Conservation (phyloP, 441 rosid species). For the Kokia cookei region DNA sequence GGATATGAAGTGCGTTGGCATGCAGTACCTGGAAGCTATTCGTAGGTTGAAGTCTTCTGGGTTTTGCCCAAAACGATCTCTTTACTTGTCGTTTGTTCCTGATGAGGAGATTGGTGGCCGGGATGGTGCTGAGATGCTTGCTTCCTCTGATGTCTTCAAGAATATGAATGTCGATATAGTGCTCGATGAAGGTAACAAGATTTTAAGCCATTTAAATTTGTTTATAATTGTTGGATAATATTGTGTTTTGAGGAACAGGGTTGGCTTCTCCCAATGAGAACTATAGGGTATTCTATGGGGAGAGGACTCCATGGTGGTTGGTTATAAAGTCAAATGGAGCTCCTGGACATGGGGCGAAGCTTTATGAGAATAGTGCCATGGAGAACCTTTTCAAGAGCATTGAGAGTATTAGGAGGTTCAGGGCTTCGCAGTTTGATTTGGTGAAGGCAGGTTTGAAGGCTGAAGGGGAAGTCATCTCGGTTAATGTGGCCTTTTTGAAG, state of each 20-base stretch:
- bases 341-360: constrained; percentile 95
- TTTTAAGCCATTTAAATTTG: background rate
- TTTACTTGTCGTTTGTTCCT: constrained; percentile 71
- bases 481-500: constrained; percentile 73
- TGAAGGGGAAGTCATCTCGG: constrained; percentile 86
- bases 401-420: constrained; percentile 74
- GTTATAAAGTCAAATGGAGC: constrained; percentile 81
- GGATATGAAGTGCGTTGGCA: constrained; percentile 97
- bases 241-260: constrained; percentile 32
- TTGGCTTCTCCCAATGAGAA: constrained; percentile 60
- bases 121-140: constrained; percentile 74
- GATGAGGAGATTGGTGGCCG: constrained; percentile 95
- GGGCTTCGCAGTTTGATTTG: constrained; percentile 89
- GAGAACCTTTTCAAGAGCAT: constrained; percentile 88
- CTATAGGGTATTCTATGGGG: constrained; percentile 69
- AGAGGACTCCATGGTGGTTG: constrained; percentile 83
- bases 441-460: constrained; percentile 72
- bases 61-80: constrained; percentile 56
- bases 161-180: constrained; percentile 65
- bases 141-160: constrained; percentile 49
- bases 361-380: constrained; percentile 86
- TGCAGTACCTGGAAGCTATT: constrained; percentile 89
- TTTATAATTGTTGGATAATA: background rate
- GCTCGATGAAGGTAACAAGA: constrained; percentile 77
- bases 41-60: constrained; percentile 58